These are phyloP conservation scores for Tylopilus sp. DNA, from an alignment of 1,284 basidiomycete species.

Conservation along the genomic window DNA sequence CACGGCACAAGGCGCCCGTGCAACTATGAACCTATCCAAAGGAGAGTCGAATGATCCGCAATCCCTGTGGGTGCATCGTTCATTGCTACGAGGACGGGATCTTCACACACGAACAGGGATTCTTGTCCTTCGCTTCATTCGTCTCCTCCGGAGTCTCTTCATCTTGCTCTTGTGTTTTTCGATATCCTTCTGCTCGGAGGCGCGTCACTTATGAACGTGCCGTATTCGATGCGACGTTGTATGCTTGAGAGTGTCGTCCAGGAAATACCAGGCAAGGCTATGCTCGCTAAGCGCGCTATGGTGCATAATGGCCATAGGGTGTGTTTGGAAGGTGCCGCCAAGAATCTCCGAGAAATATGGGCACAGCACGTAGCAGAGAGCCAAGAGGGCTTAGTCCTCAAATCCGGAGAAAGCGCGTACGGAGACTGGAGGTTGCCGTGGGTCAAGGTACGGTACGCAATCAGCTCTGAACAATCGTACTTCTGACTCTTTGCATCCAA, in stretches of 20 bases:
- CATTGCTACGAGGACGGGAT: background rate
- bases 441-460: constrained; percentile 59
- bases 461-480: background rate
- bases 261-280: constrained; percentile 52
- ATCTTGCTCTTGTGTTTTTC: constrained; percentile 81
- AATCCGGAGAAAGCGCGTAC: constrained; percentile 65
- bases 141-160: constrained; percentile 43
- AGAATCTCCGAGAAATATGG: constrained; percentile 47
- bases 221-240: constrained; percentile 58
- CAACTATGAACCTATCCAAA: constrained; percentile 21
- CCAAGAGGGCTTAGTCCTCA: constrained; percentile 74
- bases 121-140: constrained; percentile 49
- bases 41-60: constrained; percentile 17
- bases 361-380: constrained; percentile 46
- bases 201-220: constrained; percentile 47
- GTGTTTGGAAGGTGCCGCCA: constrained; percentile 13
- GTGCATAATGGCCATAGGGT: constrained; percentile 34
- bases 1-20: constrained; percentile 53
- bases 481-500: background rate
- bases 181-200: constrained; percentile 71
- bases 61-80: constrained; percentile 18
- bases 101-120: constrained; percentile 23
- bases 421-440: constrained; percentile 61
- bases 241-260: constrained; percentile 57
- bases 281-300: constrained; percentile 52